Evolutionary conservation across 768 basidiomycete species (phyloP), one percentile per base, ranked within the genome.

Genomic region (Kwoniella bestiolae): DNA sequence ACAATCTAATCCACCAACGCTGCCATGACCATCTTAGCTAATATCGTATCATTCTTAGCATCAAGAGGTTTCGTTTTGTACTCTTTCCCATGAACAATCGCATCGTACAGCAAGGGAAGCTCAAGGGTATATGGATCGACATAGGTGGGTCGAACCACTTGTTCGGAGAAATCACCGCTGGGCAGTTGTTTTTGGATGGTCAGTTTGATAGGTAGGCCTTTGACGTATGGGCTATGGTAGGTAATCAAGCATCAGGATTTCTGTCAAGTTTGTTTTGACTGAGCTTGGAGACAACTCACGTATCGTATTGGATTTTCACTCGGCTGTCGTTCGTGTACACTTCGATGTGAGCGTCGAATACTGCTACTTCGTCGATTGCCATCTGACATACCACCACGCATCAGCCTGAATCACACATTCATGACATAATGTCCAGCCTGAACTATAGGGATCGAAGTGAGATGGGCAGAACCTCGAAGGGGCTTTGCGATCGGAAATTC

Each of bases 311-410:
- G 44, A 79, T 53, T 65, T 74, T 73, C 25, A 78, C 45, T n/a
- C 73, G 45, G 45, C 74, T 70, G 34, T 69, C 71, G 12, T 69
- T 69, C 7, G 74, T 76, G 56, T 70, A 66, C 4, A 81, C 71
- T 68, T 81, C 80, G 65, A 81, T 70, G 41, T 71, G 69, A 21
- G 78, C 78, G 49, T 81, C 78, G 62, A 81, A 81, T 11, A 69
- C 47, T 5, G 68, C 67, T 1, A 81, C 78, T 26, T 71, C 61
- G 50, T 75, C 74, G n/a, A 75, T 71, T 6, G 38, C 65, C 71
- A 73, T 73, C 74, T 75, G 51, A 12, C 12, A 12, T 35, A 32
- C 11, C 16, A 56, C 18, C 2, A 14, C 38, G 5, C 12, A n/a
- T n/a, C n/a, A n/a, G n/a, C n/a, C n/a, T n/a, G n/a, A n/a, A n/a